Base-by-base conservation (phyloP, 2,329 filamentous ascomycete genomes). In the Alternaria panax region DNA sequence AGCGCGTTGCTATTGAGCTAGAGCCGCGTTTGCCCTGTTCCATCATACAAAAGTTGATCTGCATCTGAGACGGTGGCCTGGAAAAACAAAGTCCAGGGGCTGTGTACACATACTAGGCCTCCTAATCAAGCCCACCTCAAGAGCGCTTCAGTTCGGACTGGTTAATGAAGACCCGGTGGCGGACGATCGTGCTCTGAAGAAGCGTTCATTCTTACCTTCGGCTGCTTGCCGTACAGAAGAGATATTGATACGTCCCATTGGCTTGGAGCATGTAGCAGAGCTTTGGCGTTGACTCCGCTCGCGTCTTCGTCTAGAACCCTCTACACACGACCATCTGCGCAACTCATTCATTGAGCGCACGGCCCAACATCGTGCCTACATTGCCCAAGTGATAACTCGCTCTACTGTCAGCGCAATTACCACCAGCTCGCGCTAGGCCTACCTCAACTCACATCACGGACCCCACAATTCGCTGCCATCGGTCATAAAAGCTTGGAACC, bases 181-280 rank as follows among this genome's bases (percentile, higher is more conserved):
- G 0, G 16, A 22, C 14, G 12, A 22, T 38, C 30, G 24, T n/a
- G 7, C 11, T 34, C 12, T 46, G 38, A 48, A 32, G 28, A 54
- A 59, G 34, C 43, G 38, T 59, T 2, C 38, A 52, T 6, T 14
- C 14, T 2, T 27, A 47, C 7, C n/a, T 16, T n/a, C 43, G 30
- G 20, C 38, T 14, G 12, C 38, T 14, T 38, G 47, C 45, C 12
- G 25, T 42, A 8, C 40, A 32, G 16, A 40, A 25, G 16, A 41
- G 32, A 28, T 16, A 28, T 45, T 58, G 28, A 40, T 36, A 59
- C 67, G 64, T 68, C 60, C 64, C 65, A 67, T 68, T 67, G 34
- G 51, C 24, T 67, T 70, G 61, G 62, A 62, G 54, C 18, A 64
- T 57, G 65, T 62, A 59, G 45, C 54, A 32, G 42, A 32, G 9